Conservation (phyloP, 2,329 filamentous ascomycete species). For the Tolypocladium endophyticum region DNA sequence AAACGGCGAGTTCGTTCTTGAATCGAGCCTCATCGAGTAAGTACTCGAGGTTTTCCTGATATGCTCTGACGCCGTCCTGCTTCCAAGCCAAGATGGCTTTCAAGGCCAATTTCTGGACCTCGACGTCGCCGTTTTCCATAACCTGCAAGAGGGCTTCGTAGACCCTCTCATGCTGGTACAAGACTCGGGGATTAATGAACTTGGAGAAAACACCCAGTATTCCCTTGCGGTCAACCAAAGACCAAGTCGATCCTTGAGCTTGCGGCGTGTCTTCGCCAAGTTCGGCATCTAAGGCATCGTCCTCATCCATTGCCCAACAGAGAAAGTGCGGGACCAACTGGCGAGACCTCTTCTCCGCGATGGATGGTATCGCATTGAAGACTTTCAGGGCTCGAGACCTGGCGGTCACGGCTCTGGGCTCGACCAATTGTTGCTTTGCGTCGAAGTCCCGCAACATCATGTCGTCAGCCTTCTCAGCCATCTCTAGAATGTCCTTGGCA, state of each 20-base stretch:
- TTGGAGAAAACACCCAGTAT: constrained; percentile 73
- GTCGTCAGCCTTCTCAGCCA: constrained; percentile 41
- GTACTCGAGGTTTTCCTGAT: constrained; percentile 77
- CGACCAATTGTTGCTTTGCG: constrained; percentile 45
- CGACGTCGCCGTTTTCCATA: constrained; percentile 78
- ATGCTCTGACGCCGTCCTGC: constrained; percentile 59
- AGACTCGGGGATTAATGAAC: constrained; percentile 75
- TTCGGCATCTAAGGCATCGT: constrained; percentile 22
- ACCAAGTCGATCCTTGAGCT: constrained; percentile 43
- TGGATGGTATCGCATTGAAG: constrained; percentile 57
- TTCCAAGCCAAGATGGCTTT: constrained; percentile 89
- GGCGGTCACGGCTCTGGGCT: constrained; percentile 42
- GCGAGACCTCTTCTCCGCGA: constrained; percentile 81
- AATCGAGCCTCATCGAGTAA: constrained; percentile 85
- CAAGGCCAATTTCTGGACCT: constrained; percentile 76
- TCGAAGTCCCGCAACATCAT: constrained; percentile 56
- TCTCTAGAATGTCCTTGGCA: constrained; percentile 39
- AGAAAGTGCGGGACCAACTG: constrained; percentile 78
- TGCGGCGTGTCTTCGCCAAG: constrained; percentile 24
- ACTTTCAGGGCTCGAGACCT: constrained; percentile 73
- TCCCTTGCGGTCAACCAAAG: constrained; percentile 70
- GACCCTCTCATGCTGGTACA: constrained; percentile 70
- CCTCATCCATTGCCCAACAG: constrained; percentile 57
- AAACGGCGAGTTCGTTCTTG: constrained; percentile 84
- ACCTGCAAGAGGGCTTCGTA: constrained; percentile 64